These are phyloP conservation scores for Samsoniella hepiali DNA, from an alignment of 2,329 filamentous ascomycete genomes.

Conservation along the genomic window DNA sequence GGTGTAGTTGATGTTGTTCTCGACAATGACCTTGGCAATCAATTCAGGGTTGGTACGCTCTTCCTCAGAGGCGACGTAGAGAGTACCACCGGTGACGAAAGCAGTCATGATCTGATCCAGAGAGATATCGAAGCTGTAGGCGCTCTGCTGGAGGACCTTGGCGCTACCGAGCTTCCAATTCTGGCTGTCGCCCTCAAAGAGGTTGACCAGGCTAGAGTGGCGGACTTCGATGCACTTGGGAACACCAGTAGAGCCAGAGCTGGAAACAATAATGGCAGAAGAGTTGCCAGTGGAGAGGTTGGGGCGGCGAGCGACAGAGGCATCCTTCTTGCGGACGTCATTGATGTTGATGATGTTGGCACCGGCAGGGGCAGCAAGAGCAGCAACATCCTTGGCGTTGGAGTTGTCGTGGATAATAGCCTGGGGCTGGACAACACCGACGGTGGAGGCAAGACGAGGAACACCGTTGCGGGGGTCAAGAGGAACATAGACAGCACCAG, in stretches of 20 bases:
- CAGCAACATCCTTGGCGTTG: slow-evolving; percentile 18
- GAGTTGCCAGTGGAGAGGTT: slow-evolving; percentile 18
- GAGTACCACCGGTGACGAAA: slow-evolving; percentile 34
- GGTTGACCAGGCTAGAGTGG: slow-evolving; percentile 31
- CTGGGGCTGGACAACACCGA: slow-evolving; percentile 27
- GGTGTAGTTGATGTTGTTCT: slow-evolving; percentile 36
- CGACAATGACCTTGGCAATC: slow-evolving; percentile 35
- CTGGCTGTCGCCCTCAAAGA: slow-evolving; percentile 25
- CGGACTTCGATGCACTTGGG: slow-evolving; percentile 42
- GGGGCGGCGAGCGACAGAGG: slow-evolving; percentile 7
- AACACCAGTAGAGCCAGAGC: slow-evolving; percentile 30
- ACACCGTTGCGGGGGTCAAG: slow-evolving; percentile 34
- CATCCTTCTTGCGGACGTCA: slow-evolving; percentile 2
- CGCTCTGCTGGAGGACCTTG: slow-evolving; percentile 37
- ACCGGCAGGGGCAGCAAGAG: slow-evolving; percentile 10
- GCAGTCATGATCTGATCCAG: slow-evolving; percentile 36
- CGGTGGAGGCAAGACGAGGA: slow-evolving; percentile 17
- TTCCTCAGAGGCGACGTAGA: slow-evolving; percentile 33
- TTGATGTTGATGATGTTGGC: slow-evolving; percentile 14
- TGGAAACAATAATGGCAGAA: slow-evolving; percentile 33
- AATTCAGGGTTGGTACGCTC: slow-evolving; percentile 34
- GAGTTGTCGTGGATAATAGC: slow-evolving; percentile 23
- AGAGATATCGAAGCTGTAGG: slow-evolving; percentile 41
- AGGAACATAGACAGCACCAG: slow-evolving; percentile 39
- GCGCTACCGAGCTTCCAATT: slow-evolving; percentile 25